Conservation (phyloP, 2,329 filamentous ascomycete species). For the Ilyonectria destructans region DNA sequence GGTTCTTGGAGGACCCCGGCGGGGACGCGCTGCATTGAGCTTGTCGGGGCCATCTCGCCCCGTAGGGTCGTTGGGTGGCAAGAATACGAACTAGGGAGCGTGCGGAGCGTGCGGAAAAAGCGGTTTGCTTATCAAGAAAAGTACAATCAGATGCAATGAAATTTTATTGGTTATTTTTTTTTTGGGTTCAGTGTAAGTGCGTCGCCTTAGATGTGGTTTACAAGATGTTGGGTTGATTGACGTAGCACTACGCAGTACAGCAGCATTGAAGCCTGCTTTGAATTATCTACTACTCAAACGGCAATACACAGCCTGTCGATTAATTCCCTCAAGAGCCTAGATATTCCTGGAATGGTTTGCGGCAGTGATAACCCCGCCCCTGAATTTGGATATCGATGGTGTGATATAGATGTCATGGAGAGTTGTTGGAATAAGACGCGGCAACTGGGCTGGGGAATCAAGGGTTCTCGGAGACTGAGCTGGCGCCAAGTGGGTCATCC, state of each 20-base stretch:
- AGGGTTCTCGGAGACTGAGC: conserved; percentile 21
- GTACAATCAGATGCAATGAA: neutral
- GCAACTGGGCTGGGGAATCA: conserved; percentile 13
- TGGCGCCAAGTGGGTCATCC: neutral
- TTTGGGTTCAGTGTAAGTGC: neutral
- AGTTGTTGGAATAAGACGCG: conserved; percentile 12
- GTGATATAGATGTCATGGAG: neutral
- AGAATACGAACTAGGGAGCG: neutral
- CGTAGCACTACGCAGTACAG: no score
- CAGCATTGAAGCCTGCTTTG: no score
- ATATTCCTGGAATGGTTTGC: neutral
- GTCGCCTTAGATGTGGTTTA: no score
- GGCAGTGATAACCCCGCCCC: neutral
- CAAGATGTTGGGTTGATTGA: no score
- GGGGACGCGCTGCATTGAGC: conserved; percentile 7
- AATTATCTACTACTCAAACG: neutral
- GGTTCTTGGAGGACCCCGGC: conserved; percentile 25
- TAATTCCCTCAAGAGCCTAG: neutral
- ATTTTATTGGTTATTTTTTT: neutral
- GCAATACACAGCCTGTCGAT: neutral
- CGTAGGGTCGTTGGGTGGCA: neutral
- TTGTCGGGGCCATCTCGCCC: conserved; percentile 1
- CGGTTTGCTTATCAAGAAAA: neutral
- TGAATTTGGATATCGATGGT: neutral
- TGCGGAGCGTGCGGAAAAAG: neutral